These are phyloP conservation scores for Coemansia sp. DNA, from an alignment of 192 early-diverging fungal species.

Conservation along the genomic window DNA sequence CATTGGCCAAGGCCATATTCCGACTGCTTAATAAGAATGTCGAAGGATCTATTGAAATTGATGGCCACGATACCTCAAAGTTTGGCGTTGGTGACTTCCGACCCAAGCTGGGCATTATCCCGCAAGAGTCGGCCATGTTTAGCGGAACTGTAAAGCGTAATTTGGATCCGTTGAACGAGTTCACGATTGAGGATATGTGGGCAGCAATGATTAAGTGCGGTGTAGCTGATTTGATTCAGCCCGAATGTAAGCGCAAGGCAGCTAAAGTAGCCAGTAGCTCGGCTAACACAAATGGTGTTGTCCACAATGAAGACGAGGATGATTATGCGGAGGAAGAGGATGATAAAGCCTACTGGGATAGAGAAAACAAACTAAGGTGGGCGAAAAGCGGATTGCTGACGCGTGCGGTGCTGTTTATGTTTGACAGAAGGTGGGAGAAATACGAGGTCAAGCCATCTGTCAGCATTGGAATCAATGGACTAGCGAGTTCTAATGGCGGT, in stretches of 20 bases:
- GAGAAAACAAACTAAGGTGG: neutral
- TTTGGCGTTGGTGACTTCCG: constrained; percentile 58
- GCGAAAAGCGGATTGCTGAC: neutral
- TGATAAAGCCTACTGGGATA: neutral
- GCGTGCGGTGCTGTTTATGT: neutral
- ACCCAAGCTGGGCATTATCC: constrained; percentile 61
- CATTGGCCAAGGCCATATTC: constrained; percentile 66
- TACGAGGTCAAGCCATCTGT: neutral
- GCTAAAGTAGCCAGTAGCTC: neutral
- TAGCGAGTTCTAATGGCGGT: constrained; percentile 24
- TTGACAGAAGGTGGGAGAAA: neutral
- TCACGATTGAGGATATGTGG: constrained; percentile 66
- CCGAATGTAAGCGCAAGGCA: neutral
- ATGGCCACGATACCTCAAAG: constrained; percentile 67
- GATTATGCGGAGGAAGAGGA: constrained; percentile 36
- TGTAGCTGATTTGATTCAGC: neutral
- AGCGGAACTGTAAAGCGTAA: constrained; percentile 66
- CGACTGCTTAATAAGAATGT: constrained; percentile 59
- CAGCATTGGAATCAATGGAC: neutral
- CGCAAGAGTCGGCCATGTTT: constrained; percentile 68
- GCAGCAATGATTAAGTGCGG: constrained; percentile 49
- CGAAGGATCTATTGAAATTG: constrained; percentile 66
- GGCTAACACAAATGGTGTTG: neutral
- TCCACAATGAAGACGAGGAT: neutral
- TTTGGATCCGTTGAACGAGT: constrained; percentile 63